Base-by-base conservation (phyloP, 768 basidiomycete species). In the Naganishia randhawae region DNA sequence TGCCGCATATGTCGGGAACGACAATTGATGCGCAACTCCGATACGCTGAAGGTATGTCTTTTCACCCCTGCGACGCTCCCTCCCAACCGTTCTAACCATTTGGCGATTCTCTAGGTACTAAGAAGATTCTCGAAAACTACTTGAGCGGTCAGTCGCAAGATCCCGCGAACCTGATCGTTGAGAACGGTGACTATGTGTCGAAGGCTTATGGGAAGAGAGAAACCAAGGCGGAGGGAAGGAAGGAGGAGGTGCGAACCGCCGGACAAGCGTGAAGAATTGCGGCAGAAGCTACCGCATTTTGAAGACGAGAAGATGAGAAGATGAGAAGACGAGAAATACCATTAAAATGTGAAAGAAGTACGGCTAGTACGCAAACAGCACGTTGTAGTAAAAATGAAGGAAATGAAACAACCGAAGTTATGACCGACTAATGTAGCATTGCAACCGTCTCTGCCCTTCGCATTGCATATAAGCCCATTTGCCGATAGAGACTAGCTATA, bases 11-110 rank as follows among this genome's bases (percentile, higher is more conserved):
- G 82, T 89, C 88, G 72, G 91, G 92, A 42, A 92, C 91, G 9
- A 92, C 91, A 27, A 85, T 92, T 69, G 92, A 94, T 74, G 91
- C 92, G 1, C 92, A 94, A 81, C 85, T 83, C 32, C 88, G 92
- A 54, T 95, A 96, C 77, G 91, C 91, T 17, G 80, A 81, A 51
- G 91, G 57, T 61, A 52, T 33, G 51, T 32, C 29, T 7, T 52
- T 16, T 14, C 17, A 16, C 90, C 83, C 85, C 31, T 85, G 82
- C 82, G 83, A 81, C 7, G 3, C 71, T 91, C 92, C 77, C 82
- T 91, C 65, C 83, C 86, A 66, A 6, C n/a, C 33, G 19, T 55
- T 33, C 2, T 37, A 55, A 9, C 7, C 8, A 35, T 17, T 41
- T 39, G 2, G 4, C 33, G 5, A n/a, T n/a, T 35, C 29, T 27